Conservation (phyloP, 768 basidiomycete species). For the Mycena venus region DNA sequence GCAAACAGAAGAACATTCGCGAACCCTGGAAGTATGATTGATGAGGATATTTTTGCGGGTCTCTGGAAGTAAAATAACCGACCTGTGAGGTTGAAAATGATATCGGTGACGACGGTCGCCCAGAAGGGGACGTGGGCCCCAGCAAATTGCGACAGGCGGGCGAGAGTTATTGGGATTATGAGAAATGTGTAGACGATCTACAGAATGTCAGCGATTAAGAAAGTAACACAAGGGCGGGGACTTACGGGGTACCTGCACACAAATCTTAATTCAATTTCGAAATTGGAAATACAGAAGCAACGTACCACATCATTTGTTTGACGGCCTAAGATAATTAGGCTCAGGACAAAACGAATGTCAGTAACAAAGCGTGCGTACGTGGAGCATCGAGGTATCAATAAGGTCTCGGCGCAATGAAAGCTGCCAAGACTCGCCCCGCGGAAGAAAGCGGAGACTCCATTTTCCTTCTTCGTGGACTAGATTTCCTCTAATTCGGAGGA, state of each 20-base stretch:
- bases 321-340: slow-evolving; percentile 8
- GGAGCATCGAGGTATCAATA: slow-evolving; percentile 40
- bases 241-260: slow-evolving; percentile 31
- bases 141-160: slow-evolving; percentile 43
- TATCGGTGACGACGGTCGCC: slow-evolving; percentile 36
- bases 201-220: neutral
- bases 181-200: slow-evolving; percentile 46
- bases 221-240: neutral
- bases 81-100: slow-evolving; percentile 49
- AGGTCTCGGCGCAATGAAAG: slow-evolving; percentile 37
- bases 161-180: slow-evolving; percentile 44
- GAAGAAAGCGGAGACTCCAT: slow-evolving; percentile 39
- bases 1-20: slow-evolving; percentile 40
- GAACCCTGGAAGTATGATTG: slow-evolving; percentile 24
- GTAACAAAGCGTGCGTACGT: slow-evolving; percentile 6
- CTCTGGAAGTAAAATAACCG: neutral
- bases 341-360: too few species aligned
- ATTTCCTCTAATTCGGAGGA: slow-evolving; percentile 46
- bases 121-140: slow-evolving; percentile 42
- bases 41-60: too few species aligned
- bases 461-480: slow-evolving; percentile 29
- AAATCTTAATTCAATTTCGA: neutral
- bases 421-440: slow-evolving; percentile 37
- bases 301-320: slow-evolving; percentile 42
- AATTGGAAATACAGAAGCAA: neutral